Evolutionary conservation across 202 grass and related monocot genomes (phyloP), one percentile per base, ranked within the genome.

Genomic region (Bolboschoenoplectus hybrid): DNA sequence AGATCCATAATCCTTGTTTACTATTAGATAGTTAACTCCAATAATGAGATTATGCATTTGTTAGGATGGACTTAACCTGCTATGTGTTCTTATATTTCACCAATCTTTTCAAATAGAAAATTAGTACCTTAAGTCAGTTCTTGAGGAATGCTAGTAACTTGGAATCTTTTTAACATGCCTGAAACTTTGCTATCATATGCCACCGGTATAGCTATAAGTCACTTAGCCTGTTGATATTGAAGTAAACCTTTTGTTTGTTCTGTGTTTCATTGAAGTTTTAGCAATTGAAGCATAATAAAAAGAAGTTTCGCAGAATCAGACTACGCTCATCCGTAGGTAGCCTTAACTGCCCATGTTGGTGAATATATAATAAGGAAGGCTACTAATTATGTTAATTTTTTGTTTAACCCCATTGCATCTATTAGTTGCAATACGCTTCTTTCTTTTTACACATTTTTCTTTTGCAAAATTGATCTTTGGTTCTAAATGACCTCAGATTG

Each of bases 401-500:
- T 39, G 50, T 77, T 77, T 56, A 55, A 71, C 74, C 39, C 40
- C 16, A 53, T 74, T 58, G 58, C 17, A 75, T 74, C 39, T 32
- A 61, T 46, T 74, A 63, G 14, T 85, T 79, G 7, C 45, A 56
- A 53, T 58, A 16, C 13, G n/a, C 5, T 34, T 61, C 80, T 74
- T 47, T 51, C 36, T n/a, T 16, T n/a, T 16, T 65, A 46, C 50
- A 75, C 56, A 51, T 66, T 36, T 89, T 55, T 39, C 43, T 63
- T 78, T 40, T 6, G 45, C 53, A 80, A 80, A 80, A 80, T 61
- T 80, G 75, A 80, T 19, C 36, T 60, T 80, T 55, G 36, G 17
- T 80, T 80, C 36, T 43, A 60, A 60, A 80, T 61, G n/a, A 80
- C 38, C 35, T 63, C 82, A 98, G 96, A 98, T 98, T 46, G 93